These are phyloP conservation scores for Rosa hybrid DNA, from an alignment of 331 rosid genomes.

Conservation along the genomic window DNA sequence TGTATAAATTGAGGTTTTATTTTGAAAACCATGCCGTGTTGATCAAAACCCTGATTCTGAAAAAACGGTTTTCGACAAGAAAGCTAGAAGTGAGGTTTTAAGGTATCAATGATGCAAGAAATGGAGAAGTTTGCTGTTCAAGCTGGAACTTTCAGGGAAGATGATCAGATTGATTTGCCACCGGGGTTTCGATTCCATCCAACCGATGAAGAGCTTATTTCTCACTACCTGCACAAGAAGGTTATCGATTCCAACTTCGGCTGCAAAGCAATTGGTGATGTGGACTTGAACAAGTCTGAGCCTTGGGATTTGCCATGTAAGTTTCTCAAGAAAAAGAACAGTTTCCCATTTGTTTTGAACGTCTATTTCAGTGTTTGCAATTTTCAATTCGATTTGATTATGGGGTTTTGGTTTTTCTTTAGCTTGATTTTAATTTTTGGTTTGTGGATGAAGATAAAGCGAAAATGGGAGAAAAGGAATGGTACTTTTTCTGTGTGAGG, in stretches of 20 bases:
- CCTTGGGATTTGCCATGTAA: constrained; percentile 96
- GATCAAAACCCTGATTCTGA: constrained; percentile 9
- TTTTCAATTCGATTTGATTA: not conserved
- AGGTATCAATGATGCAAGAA: not conserved
- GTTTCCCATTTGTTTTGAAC: not conserved
- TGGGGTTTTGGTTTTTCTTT: not conserved
- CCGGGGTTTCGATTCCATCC: constrained; percentile 93
- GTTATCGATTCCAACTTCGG: constrained; percentile 53
- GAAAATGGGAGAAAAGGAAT: constrained; percentile 87
- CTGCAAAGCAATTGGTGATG: constrained; percentile 77
- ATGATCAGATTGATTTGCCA: constrained; percentile 63
- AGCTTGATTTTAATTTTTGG: not conserved
- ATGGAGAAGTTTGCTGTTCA: constrained; percentile 49
- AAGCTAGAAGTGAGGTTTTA: constrained; percentile 5
- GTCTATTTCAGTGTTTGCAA: not conserved
- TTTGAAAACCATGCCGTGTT: not conserved
- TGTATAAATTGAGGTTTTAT: not conserved
- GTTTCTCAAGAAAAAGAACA: not conserved
- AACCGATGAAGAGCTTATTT: constrained; percentile 84
- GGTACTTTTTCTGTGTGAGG: constrained; percentile 89
- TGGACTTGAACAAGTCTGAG: constrained; percentile 83
- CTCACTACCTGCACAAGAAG: constrained; percentile 65
- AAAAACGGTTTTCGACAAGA: constrained; percentile 6
- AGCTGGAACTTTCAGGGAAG: constrained; percentile 28
- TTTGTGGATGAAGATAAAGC: constrained; percentile 60